Evolutionary conservation across 441 rosid genomes (phyloP).

Genomic region (Bruguiera hainesii): DNA sequence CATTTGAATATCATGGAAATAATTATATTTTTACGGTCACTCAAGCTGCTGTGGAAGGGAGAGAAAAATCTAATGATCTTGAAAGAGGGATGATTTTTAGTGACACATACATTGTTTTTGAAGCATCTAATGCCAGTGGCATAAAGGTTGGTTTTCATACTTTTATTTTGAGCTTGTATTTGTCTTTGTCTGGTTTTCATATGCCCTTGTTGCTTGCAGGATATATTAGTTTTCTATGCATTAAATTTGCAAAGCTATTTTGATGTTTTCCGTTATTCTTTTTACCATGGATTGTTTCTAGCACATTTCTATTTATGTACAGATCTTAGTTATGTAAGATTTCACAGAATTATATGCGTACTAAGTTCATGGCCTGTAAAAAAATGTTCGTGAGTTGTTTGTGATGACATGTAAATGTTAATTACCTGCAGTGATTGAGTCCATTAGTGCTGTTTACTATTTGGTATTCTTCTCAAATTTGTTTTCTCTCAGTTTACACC

Average conservation of each 20-base stretch:
- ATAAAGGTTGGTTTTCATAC: conserved; percentile 61
- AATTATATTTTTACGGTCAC: conserved; percentile 84
- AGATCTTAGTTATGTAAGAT: neutral
- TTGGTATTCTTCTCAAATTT: neutral
- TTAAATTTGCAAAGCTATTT: neutral
- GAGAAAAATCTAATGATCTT: conserved; percentile 45
- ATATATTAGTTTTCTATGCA: too few relatives aligned
- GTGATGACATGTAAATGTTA: neutral
- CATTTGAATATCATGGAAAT: conserved; percentile 91
- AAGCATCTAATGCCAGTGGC: conserved; percentile 84
- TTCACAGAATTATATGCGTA: conserved; percentile 1
- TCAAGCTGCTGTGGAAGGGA: conserved; percentile 77
- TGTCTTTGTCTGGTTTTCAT: neutral
- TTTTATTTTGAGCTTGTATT: conserved; percentile 5
- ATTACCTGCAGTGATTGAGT: neutral
- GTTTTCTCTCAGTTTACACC: neutral
- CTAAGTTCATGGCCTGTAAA: neutral
- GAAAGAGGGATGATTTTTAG: conserved; percentile 85
- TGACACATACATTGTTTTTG: conserved; percentile 86
- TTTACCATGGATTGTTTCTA: neutral
- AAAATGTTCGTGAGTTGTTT: neutral
- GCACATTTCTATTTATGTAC: neutral
- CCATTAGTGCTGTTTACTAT: neutral
- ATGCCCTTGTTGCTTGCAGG: neutral
- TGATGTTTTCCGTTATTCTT: neutral